These are phyloP conservation scores for Sporothrix phasma DNA, from an alignment of 2,329 filamentous ascomycete species.

Conservation along the genomic window DNA sequence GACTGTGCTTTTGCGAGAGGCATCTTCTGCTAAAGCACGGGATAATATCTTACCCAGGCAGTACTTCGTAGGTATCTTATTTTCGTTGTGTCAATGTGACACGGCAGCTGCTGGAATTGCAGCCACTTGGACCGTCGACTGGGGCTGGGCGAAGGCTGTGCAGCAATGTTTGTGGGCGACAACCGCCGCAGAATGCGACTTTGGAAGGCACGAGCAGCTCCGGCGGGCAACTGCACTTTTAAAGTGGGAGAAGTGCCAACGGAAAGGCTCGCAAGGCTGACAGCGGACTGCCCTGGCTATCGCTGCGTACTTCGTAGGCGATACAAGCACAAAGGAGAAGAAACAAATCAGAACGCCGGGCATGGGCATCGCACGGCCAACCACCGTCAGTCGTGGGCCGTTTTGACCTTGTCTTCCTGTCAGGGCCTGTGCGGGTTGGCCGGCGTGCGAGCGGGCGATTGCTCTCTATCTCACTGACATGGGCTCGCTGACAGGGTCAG, in stretches of 20 bases:
- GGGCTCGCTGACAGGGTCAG: background rate
- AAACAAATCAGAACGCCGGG: background rate
- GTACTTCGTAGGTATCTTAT: no score
- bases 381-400: background rate
- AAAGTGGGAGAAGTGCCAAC: background rate
- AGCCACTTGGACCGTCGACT: background rate
- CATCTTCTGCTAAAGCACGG: no score
- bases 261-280: background rate
- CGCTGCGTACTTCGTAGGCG: background rate
- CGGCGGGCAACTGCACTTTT: background rate
- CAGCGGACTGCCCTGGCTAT: background rate
- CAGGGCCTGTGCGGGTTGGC: background rate
- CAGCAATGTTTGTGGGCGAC: background rate
- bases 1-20: no score
- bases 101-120: background rate
- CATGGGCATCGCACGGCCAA: background rate
- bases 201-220: background rate
- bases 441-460: background rate
- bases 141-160: constrained; percentile 3
- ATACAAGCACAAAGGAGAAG: background rate
- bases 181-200: background rate
- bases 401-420: no score
- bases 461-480: background rate
- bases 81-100: background rate
- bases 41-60: no score